These are phyloP conservation scores for Cryptosporidium parvum DNA, from an alignment of 169 alveolate genomes.

Conservation along the genomic window DNA sequence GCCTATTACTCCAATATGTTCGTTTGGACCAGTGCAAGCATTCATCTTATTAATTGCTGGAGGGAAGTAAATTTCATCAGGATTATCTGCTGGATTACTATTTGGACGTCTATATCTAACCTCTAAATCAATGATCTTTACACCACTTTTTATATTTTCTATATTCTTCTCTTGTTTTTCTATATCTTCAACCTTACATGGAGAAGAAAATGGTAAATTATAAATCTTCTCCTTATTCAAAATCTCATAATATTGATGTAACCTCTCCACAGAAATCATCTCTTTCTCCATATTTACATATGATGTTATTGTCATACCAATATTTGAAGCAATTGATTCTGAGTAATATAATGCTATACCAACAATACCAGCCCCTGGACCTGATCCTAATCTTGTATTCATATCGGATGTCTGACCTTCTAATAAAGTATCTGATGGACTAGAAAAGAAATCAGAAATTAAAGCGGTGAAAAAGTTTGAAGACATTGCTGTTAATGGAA, in stretches of 20 bases:
- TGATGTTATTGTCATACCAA: constrained; percentile 74
- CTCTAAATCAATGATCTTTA: constrained; percentile 79
- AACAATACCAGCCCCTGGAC: constrained; percentile 67
- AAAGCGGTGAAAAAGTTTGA: constrained; percentile 32
- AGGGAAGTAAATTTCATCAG: constrained; percentile 77
- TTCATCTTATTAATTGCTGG: constrained; percentile 81
- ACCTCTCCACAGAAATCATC: constrained; percentile 80
- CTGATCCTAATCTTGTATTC: constrained; percentile 10
- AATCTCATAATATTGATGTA: constrained; percentile 63
- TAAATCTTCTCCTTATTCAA: constrained; percentile 5
- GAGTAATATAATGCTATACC: constrained; percentile 80
- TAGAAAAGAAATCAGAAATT: constrained; percentile 1
- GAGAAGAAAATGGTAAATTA: background rate
- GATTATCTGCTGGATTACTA: constrained; percentile 34
- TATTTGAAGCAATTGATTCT: constrained; percentile 78
- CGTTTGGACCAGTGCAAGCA: constrained; percentile 83
- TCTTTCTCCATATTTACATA: constrained; percentile 78
- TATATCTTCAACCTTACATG: background rate
- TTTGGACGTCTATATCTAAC: constrained; percentile 83
- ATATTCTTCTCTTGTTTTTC: background rate
- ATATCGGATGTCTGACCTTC: background rate
- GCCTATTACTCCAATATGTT: constrained; percentile 88
- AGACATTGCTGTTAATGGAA: constrained; percentile 76
- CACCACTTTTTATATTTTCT: constrained; percentile 11
- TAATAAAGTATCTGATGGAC: background rate